Evolutionary conservation across 2,329 filamentous ascomycete species (phyloP), one percentile per base, ranked within the genome.

Genomic region (Paraphoma sp.): DNA sequence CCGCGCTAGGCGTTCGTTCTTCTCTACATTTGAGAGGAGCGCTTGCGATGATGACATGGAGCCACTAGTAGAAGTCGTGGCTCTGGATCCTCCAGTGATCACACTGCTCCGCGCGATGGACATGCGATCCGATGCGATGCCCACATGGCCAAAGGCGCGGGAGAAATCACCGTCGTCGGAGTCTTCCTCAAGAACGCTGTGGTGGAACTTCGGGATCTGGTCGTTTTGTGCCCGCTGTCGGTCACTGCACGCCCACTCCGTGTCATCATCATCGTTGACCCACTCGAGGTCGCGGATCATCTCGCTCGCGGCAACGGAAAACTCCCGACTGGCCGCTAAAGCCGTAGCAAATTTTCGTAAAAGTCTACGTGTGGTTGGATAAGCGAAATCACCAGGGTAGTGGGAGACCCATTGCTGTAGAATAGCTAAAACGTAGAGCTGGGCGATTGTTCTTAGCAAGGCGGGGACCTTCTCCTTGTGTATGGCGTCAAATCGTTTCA

Each of bases 361-460:
- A 31, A 86, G 87, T 62, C 85, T 86, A 63, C 88, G 87, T 1
- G 92, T 96, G 18, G 84, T 84, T 1, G 89, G 85, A 59, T 90
- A 88, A 1, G 93, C 93, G 81, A 98, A 97, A 76, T 99, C 95
- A 14, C 93, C 94, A 0, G 95, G 93, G 75, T 98, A 98, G 43
- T 89, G 82, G 14, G 89, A 88, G 1, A 96, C 89, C 95, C 95
- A 99, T 73, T 91, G 91, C 5, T 92, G 91, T 56, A 98, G 81
- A 6, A 95, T 87, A 64, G 91, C 89, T 40, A 97, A 88, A 59
- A 94, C 90, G 49, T 93, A 87, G 52, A 97, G 83, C 73, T 97
- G 94, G 5, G 89, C 87, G 7, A 90, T 88, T 41, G 90, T 93
- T 66, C 89, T 92, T 51, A 88, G 88, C 43, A 97, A 84, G 60